A percentile compares a stretch with the other conserved stretches of the same genome.
phyloP scores from a whole-genome alignment of 176 grass and related monocot genomes.

The Puccinellia tenuiflora region DNA sequence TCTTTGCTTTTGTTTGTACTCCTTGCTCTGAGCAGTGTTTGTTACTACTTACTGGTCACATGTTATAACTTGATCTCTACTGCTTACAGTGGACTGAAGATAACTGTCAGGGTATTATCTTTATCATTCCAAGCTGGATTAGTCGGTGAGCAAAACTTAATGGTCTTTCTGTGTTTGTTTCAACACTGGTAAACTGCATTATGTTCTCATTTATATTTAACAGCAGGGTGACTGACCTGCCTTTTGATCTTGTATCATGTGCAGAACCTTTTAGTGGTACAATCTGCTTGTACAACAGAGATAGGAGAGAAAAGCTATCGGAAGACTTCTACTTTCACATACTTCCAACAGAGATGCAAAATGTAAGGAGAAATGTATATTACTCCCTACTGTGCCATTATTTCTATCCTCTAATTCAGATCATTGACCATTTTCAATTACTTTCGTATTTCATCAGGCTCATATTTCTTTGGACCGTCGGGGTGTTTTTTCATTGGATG shows the following conservation, averaged over 20 bases:
- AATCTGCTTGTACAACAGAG: conserved; percentile 98
- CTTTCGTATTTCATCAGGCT: conserved; percentile 36
- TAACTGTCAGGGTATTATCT: conserved; percentile 91
- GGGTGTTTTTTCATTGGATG: conserved; percentile 83
- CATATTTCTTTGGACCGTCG: conserved; percentile 58
- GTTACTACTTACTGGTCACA: conserved; percentile 10
- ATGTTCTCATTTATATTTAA: conserved; percentile 5
- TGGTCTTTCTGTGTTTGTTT: conserved; percentile 2
- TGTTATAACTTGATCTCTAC: conserved; percentile 36
- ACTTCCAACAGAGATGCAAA: conserved; percentile 71
- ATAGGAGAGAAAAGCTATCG: conserved; percentile 93
- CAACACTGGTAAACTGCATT: conserved; percentile 14
- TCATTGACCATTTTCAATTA: conserved; percentile 27
- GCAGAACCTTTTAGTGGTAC: conserved; percentile 93
- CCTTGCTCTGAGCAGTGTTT: conserved; percentile 1
- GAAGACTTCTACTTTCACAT: conserved; percentile 88
- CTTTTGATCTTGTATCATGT: conserved; percentile 23
- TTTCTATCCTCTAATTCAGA: not conserved
- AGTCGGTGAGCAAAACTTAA: conserved; percentile 65
- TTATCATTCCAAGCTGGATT: conserved; percentile 97
- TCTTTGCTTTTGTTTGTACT: not conserved
- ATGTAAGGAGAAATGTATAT: conserved; percentile 61
- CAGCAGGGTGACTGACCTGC: conserved; percentile 6
- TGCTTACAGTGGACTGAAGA: conserved; percentile 80
- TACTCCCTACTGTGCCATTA: not conserved